Percentiles rank a stretch among this genome's conserved stretches.
These are phyloP conservation scores for Strobilomyces dryophilus DNA, from an alignment of 768 basidiomycete genomes.

Conservation along the genomic window DNA sequence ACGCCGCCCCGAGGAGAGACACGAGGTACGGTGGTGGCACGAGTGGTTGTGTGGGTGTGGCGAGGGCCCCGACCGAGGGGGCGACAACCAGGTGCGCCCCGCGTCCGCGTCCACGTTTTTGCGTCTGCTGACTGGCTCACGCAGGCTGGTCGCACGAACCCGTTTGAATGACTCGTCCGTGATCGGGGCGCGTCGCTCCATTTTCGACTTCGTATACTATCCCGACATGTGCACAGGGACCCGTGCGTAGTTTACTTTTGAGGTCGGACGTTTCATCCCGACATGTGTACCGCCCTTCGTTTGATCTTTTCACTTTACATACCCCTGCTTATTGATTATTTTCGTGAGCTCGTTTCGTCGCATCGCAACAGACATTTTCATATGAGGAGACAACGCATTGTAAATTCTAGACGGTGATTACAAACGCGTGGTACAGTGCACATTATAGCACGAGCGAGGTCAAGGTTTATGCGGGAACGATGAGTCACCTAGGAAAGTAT, in stretches of 20 bases:
- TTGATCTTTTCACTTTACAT: constrained; percentile 14
- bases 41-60: constrained; percentile 82
- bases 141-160: constrained; percentile 75
- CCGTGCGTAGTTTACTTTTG: constrained; percentile 6
- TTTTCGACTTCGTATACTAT: constrained; percentile 7
- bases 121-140: not conserved
- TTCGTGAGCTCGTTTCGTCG: constrained; percentile 1
- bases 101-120: not conserved
- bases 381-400: constrained; percentile 7
- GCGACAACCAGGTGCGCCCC: constrained; percentile 60
- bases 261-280: not conserved
- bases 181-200: not conserved
- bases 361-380: constrained; percentile 13
- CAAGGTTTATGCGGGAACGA: not conserved
- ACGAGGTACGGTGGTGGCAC: constrained; percentile 70
- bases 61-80: constrained; percentile 70
- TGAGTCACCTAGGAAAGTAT: not conserved
- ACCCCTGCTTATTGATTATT: constrained; percentile 24
- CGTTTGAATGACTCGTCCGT: constrained; percentile 35
- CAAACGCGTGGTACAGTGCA: not conserved
- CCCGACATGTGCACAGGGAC: constrained; percentile 7
- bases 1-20: constrained; percentile 25
- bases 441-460: not conserved
- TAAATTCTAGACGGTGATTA: constrained; percentile 11
- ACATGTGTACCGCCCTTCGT: constrained; percentile 1